Conservation (phyloP, 2,329 filamentous ascomycete species). For the Xylogone sp. region DNA sequence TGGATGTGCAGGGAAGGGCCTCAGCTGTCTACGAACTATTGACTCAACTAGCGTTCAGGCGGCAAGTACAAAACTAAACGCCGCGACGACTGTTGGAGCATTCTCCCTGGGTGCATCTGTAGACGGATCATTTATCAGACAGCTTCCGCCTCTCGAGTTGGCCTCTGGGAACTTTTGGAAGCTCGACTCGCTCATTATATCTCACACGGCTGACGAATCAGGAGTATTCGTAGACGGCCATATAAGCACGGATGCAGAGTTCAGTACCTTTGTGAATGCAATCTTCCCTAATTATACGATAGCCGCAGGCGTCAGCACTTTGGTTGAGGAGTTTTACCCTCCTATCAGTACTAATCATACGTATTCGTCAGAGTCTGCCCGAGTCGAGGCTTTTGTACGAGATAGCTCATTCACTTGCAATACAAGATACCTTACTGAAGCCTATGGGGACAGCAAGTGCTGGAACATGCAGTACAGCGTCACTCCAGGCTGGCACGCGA, state of each 20-base stretch:
- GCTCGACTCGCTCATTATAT: constrained; percentile 34
- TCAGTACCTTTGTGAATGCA: constrained; percentile 22
- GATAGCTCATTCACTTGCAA: constrained; percentile 46
- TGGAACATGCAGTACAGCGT: constrained; percentile 45
- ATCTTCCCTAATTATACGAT: constrained; percentile 13
- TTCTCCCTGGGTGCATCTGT: constrained; percentile 30
- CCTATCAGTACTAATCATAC: constrained; percentile 34
- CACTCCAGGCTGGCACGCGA: constrained; percentile 45
- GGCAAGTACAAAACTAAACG: constrained; percentile 24
- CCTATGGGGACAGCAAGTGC: constrained; percentile 31
- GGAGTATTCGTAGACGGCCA: constrained; percentile 31
- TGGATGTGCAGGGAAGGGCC: constrained; percentile 28
- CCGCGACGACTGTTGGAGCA: constrained; percentile 19
- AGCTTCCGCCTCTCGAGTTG: constrained; percentile 30
- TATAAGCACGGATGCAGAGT: constrained; percentile 11
- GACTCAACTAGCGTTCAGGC: constrained; percentile 18
- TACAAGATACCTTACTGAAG: constrained; percentile 44
- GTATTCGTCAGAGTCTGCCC: constrained; percentile 40
- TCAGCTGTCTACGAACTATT: constrained; percentile 28
- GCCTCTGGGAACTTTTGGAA: constrained; percentile 30
- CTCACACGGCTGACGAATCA: constrained; percentile 38
- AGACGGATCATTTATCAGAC: constrained; percentile 29
- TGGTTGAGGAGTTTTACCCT: constrained; percentile 42
- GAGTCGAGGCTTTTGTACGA: constrained; percentile 36
- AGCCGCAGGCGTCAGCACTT: constrained; percentile 31